Evolutionary conservation across 495 filamentous ascomycete species (phyloP).

Genomic region (Jackrogersella minutella): DNA sequence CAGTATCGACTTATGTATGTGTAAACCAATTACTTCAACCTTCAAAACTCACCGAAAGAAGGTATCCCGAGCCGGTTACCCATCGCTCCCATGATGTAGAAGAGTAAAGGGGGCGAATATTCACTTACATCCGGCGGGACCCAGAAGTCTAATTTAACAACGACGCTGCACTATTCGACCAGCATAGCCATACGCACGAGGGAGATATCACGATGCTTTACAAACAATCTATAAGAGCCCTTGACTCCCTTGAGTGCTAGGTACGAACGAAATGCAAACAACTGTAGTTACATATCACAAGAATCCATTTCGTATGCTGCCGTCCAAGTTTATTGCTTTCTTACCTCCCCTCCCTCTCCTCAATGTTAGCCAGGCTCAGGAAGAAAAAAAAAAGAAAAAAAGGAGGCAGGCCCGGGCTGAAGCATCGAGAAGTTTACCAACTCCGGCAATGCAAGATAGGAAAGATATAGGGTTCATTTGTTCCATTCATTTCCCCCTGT

Average conservation of each 20-base stretch:
- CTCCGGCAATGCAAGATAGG: slow-evolving; percentile 40
- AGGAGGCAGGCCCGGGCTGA: slow-evolving; percentile 21
- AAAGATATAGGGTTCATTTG: slow-evolving; percentile 29
- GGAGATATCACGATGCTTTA: slow-evolving; percentile 16
- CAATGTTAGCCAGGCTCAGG: slow-evolving; percentile 25
- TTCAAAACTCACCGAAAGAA: too few relatives aligned
- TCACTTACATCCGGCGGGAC: too few relatives aligned
- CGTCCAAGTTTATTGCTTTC: slow-evolving; percentile 21
- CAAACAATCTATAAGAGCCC: slow-evolving; percentile 24
- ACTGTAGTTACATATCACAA: slow-evolving; percentile 32
- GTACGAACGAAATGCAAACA: slow-evolving; percentile 7
- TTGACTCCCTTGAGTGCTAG: slow-evolving; percentile 11
- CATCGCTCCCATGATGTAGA: too few relatives aligned
- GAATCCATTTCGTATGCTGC: slow-evolving; percentile 25
- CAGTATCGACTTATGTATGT: too few relatives aligned
- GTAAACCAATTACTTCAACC: too few relatives aligned
- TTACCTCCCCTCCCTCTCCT: slow-evolving; percentile 18
- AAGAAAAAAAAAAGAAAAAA: neutral
- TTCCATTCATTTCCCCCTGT: slow-evolving; percentile 34
- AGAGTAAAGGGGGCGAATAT: too few relatives aligned
- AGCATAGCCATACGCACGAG: neutral
- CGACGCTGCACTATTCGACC: neutral
- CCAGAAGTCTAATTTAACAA: neutral
- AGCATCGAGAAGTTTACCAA: slow-evolving; percentile 36
- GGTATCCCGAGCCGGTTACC: too few relatives aligned